Conservation (phyloP, 1,284 basidiomycete genomes). For the Naganishia liquefaciens region DNA sequence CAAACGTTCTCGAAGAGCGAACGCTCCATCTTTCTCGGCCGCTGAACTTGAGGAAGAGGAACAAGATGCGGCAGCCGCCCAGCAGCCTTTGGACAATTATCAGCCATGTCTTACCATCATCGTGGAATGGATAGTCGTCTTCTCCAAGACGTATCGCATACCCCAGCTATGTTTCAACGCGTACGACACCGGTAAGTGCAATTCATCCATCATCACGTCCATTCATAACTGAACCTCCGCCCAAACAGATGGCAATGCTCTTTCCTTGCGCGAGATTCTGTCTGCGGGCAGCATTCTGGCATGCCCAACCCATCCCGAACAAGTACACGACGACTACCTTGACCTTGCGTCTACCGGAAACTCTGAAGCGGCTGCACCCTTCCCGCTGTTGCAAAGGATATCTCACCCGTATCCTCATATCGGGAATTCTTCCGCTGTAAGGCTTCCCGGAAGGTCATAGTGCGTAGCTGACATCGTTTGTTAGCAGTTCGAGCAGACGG, state of each 20-base stretch:
- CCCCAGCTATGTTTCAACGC: slow-evolving; percentile 25
- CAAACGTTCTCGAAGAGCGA: too few relatives aligned
- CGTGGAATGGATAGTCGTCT: slow-evolving; percentile 24
- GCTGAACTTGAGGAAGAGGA: not conserved
- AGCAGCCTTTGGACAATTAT: not conserved
- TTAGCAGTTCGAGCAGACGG: slow-evolving; percentile 1
- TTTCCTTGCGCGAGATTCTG: slow-evolving; percentile 3
- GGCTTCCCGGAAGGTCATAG: not conserved
- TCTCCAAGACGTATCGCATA: slow-evolving; percentile 22
- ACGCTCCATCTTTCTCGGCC: too few relatives aligned
- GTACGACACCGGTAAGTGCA: slow-evolving; percentile 2
- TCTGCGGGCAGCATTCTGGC: not conserved
- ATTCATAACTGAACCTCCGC: not conserved
- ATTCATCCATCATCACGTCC: too few relatives aligned
- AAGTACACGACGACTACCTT: slow-evolving; percentile 13
- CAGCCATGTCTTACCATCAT: not conserved
- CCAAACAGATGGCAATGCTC: not conserved
- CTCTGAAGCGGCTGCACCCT: not conserved
- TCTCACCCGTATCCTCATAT: slow-evolving; percentile 13
- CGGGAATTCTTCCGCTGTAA: not conserved
- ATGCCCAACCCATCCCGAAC: not conserved
- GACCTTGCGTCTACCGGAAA: slow-evolving; percentile 3
- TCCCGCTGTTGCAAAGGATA: slow-evolving; percentile 17
- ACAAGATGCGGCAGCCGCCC: not conserved
- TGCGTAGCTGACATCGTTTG: not conserved